Conservation (phyloP, 1,139 yeast species). For the Diutina neorugosa region DNA sequence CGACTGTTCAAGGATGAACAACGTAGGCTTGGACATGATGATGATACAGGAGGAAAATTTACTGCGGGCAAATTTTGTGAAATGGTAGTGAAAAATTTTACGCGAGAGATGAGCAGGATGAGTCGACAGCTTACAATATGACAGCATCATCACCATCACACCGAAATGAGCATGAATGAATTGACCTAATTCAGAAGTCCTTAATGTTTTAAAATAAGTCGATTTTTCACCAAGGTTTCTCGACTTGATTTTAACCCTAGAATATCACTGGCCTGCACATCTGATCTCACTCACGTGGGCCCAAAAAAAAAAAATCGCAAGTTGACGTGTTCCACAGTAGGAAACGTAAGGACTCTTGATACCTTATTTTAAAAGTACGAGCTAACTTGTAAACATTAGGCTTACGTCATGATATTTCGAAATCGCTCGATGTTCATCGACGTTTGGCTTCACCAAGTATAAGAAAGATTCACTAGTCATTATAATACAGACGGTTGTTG, state of each 20-base stretch:
- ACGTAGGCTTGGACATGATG: constrained; percentile 56
- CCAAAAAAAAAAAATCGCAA: background rate
- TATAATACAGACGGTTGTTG: too few species aligned
- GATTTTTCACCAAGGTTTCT: too few species aligned
- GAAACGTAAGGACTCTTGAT: background rate
- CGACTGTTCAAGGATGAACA: constrained; percentile 38
- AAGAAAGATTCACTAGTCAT: too few species aligned
- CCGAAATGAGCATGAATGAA: background rate
- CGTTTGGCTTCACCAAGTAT: too few species aligned
- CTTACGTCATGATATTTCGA: background rate
- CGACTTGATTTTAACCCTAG: too few species aligned
- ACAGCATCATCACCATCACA: background rate
- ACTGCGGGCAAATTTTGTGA: background rate
- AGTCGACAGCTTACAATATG: background rate
- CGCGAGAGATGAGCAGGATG: background rate
- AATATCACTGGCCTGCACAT: background rate
- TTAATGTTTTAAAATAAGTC: background rate
- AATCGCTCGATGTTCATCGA: background rate
- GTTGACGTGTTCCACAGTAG: background rate
- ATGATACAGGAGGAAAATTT: background rate
- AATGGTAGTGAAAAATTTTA: background rate
- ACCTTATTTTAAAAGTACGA: background rate
- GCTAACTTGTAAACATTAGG: background rate
- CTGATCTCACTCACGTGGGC: background rate
- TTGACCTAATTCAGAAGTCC: too few species aligned